A percentile compares a stretch with the other conserved stretches of the same genome.
Conservation (phyloP, 495 filamentous ascomycete species). For the Aspergillus mulundensis region DNA sequence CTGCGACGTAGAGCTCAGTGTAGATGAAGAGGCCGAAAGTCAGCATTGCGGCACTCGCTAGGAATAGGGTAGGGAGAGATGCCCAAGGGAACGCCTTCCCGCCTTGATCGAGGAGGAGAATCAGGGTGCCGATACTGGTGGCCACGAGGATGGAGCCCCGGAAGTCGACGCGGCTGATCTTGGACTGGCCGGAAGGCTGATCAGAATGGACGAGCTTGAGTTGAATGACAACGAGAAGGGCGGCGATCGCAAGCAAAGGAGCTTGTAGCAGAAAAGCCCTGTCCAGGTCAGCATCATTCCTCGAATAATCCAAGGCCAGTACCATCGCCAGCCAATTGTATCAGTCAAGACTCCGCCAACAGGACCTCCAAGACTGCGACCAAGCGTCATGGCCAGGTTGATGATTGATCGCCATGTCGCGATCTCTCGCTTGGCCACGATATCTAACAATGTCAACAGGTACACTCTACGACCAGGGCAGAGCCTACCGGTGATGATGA, state of each 20-base stretch:
- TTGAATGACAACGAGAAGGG: constrained; percentile 41
- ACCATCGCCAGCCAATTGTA: constrained; percentile 66
- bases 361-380: constrained; percentile 61
- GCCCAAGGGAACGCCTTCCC: constrained; percentile 56
- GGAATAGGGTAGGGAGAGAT: constrained; percentile 32
- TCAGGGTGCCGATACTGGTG: constrained; percentile 42
- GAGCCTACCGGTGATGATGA: constrained; percentile 56
- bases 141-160: constrained; percentile 50
- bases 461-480: background rate
- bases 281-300: background rate
- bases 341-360: constrained; percentile 62
- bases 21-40: constrained; percentile 45
- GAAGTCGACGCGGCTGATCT: constrained; percentile 54
- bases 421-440: constrained; percentile 63
- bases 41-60: constrained; percentile 18
- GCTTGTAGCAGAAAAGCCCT: constrained; percentile 61
- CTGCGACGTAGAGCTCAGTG: constrained; percentile 48
- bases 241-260: constrained; percentile 51
- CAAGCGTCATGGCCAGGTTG: constrained; percentile 60
- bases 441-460: constrained; percentile 34
- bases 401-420: constrained; percentile 63
- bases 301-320: background rate
- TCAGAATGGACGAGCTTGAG: constrained; percentile 35
- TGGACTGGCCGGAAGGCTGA: constrained; percentile 1
- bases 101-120: constrained; percentile 56